Conservation (phyloP, 805 yeast species). For the Lachancea lanzarotensis region DNA sequence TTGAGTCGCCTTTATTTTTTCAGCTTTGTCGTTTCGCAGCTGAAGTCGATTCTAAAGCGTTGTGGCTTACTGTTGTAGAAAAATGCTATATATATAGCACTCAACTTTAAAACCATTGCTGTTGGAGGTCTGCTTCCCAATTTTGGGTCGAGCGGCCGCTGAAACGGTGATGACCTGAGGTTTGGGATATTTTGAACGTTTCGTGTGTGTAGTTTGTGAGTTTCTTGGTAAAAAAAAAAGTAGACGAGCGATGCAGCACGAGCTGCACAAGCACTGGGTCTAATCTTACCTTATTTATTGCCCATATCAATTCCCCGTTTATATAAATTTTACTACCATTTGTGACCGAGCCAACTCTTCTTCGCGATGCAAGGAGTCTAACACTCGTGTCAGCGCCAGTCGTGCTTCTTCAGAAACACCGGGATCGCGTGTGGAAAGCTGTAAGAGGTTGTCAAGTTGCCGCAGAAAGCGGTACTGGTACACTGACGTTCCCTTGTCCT, state of each 20-base stretch:
- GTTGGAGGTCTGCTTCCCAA: slow-evolving; percentile 76
- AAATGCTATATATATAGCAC: slow-evolving; percentile 7
- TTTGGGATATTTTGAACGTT: slow-evolving; percentile 50
- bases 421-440: slow-evolving; percentile 15
- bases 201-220: neutral
- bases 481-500: slow-evolving; percentile 10
- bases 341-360: slow-evolving; percentile 25
- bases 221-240: neutral
- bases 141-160: slow-evolving; percentile 66
- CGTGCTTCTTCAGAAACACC: slow-evolving; percentile 10
- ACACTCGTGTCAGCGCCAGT: slow-evolving; percentile 9
- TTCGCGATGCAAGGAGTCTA: slow-evolving; percentile 17
- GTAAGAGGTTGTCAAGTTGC: slow-evolving; percentile 21
- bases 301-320: no score
- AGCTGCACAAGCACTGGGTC: no score
- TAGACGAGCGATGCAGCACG: no score
- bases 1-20: neutral
- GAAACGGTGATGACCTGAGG: slow-evolving; percentile 96
- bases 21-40: neutral
- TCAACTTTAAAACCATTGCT: slow-evolving; percentile 98
- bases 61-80: slow-evolving; percentile 5
- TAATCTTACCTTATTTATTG: no score
- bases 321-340: slow-evolving; percentile 24
- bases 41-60: neutral
- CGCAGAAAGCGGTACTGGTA: slow-evolving; percentile 27